Base-by-base conservation (phyloP, 2,329 filamentous ascomycete genomes). In the Nemania sp. region DNA sequence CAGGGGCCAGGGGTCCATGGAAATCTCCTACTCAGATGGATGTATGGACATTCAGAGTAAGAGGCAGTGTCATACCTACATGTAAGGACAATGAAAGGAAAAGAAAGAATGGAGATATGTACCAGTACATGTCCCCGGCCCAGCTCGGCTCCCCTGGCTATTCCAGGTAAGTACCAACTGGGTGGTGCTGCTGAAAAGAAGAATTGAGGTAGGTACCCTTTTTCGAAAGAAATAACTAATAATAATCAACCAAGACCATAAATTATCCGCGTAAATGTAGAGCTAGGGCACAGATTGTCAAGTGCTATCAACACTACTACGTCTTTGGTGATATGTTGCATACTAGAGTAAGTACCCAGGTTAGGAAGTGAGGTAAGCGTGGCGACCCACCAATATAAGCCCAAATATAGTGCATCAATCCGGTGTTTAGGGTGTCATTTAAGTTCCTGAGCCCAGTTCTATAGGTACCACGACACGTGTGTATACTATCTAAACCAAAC, bases 121-220 rank as follows among this genome's bases (percentile, higher is more conserved):
- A 54, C 52, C 28, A 19, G 45, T 54, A 54, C 51, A 44, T 45
- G 17, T 49, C 3, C 34, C 39, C 39, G 44, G 47, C 49, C 30
- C 49, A 51, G 26, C 46, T 31, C 30, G 37, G 42, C 43, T 40
- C 33, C 43, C 31, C 44, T 48, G 43, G 24, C 30, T 26, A 43
- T 30, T 34, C 40, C 41, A 46, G 47, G 43, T 55, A 50, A 31
- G 40, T 43, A 50, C 26, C 6, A n/a, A n/a, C n/a, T n/a, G n/a
- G n/a, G n/a, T 19, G 42, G 39, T 44, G 34, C 23, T 26, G 26
- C 14, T n/a, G 23, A 22, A 41, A 11, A 37, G 12, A 37, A 20
- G 15, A 34, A 17, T 6, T 34, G 22, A 20, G 34, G 15, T n/a
- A n/a, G n/a, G n/a, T n/a, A n/a, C n/a, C n/a, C n/a, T n/a, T n/a